Evolutionary conservation across 1,284 basidiomycete species (phyloP).

Genomic region (Heimioporus retisporus): DNA sequence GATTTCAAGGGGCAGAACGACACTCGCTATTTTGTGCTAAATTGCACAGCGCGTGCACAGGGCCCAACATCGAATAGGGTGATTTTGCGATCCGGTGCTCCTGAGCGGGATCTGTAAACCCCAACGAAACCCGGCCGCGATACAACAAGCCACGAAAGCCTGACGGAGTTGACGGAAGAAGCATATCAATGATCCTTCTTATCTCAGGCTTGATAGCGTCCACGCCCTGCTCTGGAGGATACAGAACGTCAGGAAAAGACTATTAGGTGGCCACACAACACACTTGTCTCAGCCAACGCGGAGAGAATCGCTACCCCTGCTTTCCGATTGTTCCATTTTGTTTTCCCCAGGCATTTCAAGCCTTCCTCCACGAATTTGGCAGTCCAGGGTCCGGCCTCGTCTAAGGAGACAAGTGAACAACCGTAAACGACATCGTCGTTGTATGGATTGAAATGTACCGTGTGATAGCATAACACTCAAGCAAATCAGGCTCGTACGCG

Average conservation of each 20-base stretch:
- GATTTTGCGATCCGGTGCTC: neutral
- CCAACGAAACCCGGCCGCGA: too few species aligned
- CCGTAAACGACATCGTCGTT: too few species aligned
- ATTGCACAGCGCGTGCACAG: constrained; percentile 22
- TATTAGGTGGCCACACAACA: neutral
- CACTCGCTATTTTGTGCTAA: constrained; percentile 16
- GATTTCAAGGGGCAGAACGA: too few species aligned
- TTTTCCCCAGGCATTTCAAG: neutral
- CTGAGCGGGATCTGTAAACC: too few species aligned
- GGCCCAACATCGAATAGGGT: constrained; percentile 27
- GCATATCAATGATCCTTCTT: constrained; percentile 14
- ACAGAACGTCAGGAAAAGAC: neutral
- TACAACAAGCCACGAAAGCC: too few species aligned
- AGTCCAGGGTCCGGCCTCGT: neutral
- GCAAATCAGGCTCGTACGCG: neutral
- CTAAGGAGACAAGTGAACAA: neutral
- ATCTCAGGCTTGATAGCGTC: constrained; percentile 6
- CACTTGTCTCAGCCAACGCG: constrained; percentile 21
- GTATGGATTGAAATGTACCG: neutral
- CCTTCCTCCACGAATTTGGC: neutral
- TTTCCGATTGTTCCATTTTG: constrained; percentile 17
- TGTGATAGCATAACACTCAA: neutral
- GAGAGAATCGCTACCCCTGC: constrained; percentile 18
- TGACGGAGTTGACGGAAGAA: neutral
- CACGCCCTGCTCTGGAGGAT: constrained; percentile 12